Conservation (phyloP, 805 yeast genomes). For the Crinitomyces ghanaensis region DNA sequence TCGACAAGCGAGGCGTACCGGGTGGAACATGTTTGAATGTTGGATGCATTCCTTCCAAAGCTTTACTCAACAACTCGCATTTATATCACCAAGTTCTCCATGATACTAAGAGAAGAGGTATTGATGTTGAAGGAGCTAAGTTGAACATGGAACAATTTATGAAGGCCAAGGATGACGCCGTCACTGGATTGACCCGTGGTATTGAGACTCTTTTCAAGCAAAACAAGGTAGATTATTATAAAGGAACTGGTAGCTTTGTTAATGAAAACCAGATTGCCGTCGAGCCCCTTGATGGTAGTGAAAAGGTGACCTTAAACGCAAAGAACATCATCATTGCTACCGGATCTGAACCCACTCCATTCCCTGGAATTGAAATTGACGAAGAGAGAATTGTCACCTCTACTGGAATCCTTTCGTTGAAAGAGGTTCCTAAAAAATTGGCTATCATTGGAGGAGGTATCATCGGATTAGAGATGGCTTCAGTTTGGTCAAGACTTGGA, state of each 20-base stretch:
- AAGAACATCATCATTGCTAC: conserved; percentile 92
- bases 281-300: conserved; percentile 77
- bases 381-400: conserved; percentile 95
- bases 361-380: conserved; percentile 95
- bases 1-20: conserved; percentile 89
- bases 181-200: conserved; percentile 83
- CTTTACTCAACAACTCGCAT: conserved; percentile 88
- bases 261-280: conserved; percentile 71
- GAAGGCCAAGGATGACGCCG: conserved; percentile 87
- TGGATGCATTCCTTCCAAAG: conserved; percentile 98
- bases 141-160: conserved; percentile 72
- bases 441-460: conserved; percentile 98
- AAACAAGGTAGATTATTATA: conserved; percentile 86
- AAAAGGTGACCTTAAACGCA: conserved; percentile 61
- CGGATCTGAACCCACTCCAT: conserved; percentile 96
- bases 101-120: conserved; percentile 83
- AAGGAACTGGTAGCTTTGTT: conserved; percentile 83
- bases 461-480: conserved; percentile 98
- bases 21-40: conserved; percentile 99
- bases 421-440: conserved; percentile 84
- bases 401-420: conserved; percentile 78
- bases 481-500: conserved; percentile 93
- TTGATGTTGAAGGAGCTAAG: conserved; percentile 62
- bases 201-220: conserved; percentile 91
- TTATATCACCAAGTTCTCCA: conserved; percentile 78